A percentile compares a stretch with the other conserved stretches of the same genome.
These are phyloP conservation scores for Thraustochytrium striatum DNA, from an alignment of 352 stramenopile species.

Conservation along the genomic window DNA sequence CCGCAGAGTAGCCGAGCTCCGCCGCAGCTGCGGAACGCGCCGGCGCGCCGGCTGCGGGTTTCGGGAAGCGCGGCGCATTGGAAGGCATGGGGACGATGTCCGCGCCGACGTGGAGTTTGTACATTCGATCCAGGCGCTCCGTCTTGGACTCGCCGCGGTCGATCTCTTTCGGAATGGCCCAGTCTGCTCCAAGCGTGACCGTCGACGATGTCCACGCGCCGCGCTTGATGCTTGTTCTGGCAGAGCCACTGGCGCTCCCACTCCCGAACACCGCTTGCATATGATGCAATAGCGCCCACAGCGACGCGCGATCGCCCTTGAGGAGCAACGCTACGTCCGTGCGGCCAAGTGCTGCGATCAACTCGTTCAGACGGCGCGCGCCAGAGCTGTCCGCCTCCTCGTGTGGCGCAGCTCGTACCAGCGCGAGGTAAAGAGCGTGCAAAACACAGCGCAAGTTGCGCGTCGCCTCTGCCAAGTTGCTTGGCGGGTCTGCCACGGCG, in stretches of 20 bases:
- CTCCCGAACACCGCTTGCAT: not conserved
- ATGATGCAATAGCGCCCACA: not conserved
- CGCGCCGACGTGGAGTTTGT: not conserved
- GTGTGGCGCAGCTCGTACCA: not conserved
- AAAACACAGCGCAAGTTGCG: not conserved
- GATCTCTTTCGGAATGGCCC: not conserved
- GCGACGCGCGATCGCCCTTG: not conserved
- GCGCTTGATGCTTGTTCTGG: not conserved
- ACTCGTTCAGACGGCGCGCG: not conserved
- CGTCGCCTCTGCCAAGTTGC: not conserved
- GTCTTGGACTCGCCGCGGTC: not conserved
- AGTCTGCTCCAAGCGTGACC: not conserved
- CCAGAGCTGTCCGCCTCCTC: not conserved
- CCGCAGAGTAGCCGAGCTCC: not conserved
- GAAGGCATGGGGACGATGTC: not conserved
- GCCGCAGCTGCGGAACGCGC: not conserved
- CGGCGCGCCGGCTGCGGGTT: not conserved
- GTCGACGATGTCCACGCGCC: not conserved
- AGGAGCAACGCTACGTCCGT: not conserved
- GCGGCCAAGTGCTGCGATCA: not conserved
- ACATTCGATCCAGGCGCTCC: slow-evolving; percentile 12
- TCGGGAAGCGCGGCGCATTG: not conserved
- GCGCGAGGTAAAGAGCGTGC: not conserved
- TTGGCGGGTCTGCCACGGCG: not conserved
- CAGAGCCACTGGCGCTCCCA: not conserved